A percentile compares a stretch with the other conserved stretches of the same genome.
Evolutionary conservation across 2,329 filamentous ascomycete genomes (phyloP).

Genomic region (Scedosporium aurantiacum): DNA sequence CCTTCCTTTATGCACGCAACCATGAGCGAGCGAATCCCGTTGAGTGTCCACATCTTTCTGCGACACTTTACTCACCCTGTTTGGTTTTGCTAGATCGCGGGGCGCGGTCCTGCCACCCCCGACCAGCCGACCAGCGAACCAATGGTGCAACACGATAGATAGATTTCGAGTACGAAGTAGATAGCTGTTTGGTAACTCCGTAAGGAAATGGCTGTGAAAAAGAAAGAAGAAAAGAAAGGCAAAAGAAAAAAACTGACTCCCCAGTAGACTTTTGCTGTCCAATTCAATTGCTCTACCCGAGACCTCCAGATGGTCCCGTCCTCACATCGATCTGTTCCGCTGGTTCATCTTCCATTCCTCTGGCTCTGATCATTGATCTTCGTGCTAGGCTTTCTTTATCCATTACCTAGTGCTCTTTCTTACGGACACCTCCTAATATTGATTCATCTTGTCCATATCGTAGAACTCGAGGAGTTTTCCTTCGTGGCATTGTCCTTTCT

Average conservation of each 20-base stretch:
- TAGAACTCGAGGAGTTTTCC: not conserved
- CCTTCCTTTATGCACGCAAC: conserved; percentile 2
- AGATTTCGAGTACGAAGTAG: not conserved
- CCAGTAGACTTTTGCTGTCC: not conserved
- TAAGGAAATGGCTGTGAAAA: not conserved
- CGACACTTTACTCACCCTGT: conserved; percentile 1
- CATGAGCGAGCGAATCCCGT: not conserved
- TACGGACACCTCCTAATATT: not conserved
- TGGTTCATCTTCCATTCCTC: not conserved
- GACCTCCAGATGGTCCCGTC: not conserved
- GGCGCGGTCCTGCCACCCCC: not conserved
- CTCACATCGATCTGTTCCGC: not conserved
- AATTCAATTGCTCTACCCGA: not conserved
- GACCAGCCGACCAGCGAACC: not conserved
- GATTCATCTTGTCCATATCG: not conserved
- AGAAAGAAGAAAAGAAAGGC: not conserved
- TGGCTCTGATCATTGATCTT: conserved; percentile 3
- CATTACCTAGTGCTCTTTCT: conserved; percentile 1
- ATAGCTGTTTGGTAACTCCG: not conserved
- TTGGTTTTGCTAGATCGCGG: not conserved
- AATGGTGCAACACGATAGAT: not conserved
- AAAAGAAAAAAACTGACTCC: not conserved
- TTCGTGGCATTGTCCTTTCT: not conserved
- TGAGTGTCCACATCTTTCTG: not conserved
- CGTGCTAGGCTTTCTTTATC: conserved; percentile 1